Conservation (phyloP, 2,329 filamentous ascomycete species). For the Pezizomycotina sp. region DNA sequence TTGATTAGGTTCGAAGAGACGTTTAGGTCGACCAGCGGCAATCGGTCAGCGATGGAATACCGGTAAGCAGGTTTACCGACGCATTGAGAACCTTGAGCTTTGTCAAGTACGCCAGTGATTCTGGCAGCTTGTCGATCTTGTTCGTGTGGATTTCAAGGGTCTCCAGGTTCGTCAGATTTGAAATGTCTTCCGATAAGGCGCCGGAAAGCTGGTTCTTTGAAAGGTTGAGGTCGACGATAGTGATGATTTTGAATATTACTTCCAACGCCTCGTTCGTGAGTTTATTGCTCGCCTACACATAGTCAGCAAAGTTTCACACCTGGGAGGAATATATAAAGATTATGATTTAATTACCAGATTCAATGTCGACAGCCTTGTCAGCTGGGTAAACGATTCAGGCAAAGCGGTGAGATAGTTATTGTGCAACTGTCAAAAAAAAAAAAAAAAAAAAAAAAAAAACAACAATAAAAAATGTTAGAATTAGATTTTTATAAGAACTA, state of each 20-base stretch:
- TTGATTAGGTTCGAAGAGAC: slow-evolving; percentile 63
- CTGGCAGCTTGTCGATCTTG: slow-evolving; percentile 53
- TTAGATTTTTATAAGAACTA: no score
- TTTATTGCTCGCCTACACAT: slow-evolving; percentile 55
- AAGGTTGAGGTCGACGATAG: slow-evolving; percentile 64
- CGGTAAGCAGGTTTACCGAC: slow-evolving; percentile 58
- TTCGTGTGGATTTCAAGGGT: slow-evolving; percentile 70
- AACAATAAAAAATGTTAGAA: slow-evolving; percentile 2
- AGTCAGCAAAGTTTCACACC: slow-evolving; percentile 1
- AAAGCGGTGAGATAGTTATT: slow-evolving; percentile 59
- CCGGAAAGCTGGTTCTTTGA: slow-evolving; percentile 61
- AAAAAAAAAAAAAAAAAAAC: slow-evolving; percentile 48
- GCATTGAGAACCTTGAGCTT: slow-evolving; percentile 63
- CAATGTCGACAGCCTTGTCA: slow-evolving; percentile 59
- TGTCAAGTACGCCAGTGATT: slow-evolving; percentile 47
- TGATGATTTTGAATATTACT: slow-evolving; percentile 53
- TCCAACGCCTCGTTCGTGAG: slow-evolving; percentile 56
- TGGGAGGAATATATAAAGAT: background rate
- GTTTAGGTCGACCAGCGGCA: slow-evolving; percentile 56
- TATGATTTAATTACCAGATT: slow-evolving; percentile 48
- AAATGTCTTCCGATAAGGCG: slow-evolving; percentile 46
- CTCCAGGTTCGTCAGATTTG: slow-evolving; percentile 52
- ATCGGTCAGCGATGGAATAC: slow-evolving; percentile 49
- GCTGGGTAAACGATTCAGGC: slow-evolving; percentile 56
- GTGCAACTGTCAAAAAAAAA: slow-evolving; percentile 72